Evolutionary conservation across 305 asterid genomes (phyloP).

Genomic region (Ruellia speciosa): DNA sequence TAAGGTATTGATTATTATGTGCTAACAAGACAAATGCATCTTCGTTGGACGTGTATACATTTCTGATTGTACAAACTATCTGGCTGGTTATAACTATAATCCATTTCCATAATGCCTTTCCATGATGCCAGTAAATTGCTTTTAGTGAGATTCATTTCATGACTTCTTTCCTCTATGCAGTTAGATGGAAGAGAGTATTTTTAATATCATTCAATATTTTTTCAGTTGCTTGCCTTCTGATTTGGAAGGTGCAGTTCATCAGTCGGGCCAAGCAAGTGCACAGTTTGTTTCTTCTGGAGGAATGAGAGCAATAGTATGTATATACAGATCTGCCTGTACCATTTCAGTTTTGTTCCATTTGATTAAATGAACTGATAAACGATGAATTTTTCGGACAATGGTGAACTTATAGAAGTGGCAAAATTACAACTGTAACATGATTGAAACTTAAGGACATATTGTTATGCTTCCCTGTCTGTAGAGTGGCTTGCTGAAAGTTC

Average conservation of each 20-base stretch:
- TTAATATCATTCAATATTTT: conserved; percentile 21
- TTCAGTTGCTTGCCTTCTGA: conserved; percentile 87
- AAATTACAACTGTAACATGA: neutral
- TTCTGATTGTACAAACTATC: neutral
- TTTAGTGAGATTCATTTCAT: neutral
- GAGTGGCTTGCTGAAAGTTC: neutral
- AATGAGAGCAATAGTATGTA: conserved; percentile 73
- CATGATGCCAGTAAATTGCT: neutral
- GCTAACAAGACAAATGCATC: neutral
- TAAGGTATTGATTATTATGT: neutral
- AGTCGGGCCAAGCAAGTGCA: conserved; percentile 79
- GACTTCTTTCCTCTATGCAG: neutral
- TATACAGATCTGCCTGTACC: neutral
- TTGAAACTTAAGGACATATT: neutral
- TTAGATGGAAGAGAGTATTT: conserved; percentile 6
- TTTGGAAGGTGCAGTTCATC: conserved; percentile 89
- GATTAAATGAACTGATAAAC: conserved; percentile 4
- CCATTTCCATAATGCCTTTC: conserved; percentile 7
- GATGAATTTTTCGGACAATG: conserved; percentile 1
- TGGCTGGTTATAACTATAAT: neutral
- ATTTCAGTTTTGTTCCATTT: conserved; percentile 11
- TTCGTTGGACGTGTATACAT: neutral
- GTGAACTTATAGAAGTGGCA: neutral
- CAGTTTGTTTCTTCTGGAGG: conserved; percentile 81
- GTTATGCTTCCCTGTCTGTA: neutral